A percentile compares a stretch with the other conserved stretches of the same genome.
These are phyloP conservation scores for Syzygium aqueum DNA, from an alignment of 345 rosid genomes.

Conservation along the genomic window DNA sequence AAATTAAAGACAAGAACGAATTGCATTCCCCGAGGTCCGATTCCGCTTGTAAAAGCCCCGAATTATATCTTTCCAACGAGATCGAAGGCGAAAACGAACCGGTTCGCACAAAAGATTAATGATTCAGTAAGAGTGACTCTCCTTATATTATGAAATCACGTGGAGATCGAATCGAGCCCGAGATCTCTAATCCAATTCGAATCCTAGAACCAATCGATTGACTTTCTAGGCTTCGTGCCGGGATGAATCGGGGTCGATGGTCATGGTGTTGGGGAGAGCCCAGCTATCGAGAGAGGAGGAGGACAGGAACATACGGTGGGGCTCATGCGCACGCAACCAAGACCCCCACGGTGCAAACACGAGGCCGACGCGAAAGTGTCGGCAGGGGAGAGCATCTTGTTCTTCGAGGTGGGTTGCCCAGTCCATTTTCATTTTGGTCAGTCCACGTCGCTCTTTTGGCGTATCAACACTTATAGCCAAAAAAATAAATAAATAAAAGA, in stretches of 20 bases:
- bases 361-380: background rate
- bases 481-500: background rate
- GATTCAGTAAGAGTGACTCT: background rate
- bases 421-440: background rate
- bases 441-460: background rate
- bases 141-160: background rate
- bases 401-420: background rate
- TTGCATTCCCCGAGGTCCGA: too few species aligned
- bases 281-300: background rate
- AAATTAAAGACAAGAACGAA: background rate
- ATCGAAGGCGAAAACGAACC: too few species aligned
- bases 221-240: background rate
- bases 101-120: background rate
- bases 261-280: background rate
- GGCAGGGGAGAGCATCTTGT: background rate
- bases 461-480: background rate
- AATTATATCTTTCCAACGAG: background rate
- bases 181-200: background rate
- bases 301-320: fast-evolving
- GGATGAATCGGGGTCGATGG: background rate
- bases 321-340: background rate
- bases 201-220: background rate
- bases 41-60: background rate
- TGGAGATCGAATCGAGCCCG: background rate
- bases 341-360: background rate